phyloP scores from a whole-genome alignment of 2,329 filamentous ascomycete species.

The Ceratocystis albifundus region DNA sequence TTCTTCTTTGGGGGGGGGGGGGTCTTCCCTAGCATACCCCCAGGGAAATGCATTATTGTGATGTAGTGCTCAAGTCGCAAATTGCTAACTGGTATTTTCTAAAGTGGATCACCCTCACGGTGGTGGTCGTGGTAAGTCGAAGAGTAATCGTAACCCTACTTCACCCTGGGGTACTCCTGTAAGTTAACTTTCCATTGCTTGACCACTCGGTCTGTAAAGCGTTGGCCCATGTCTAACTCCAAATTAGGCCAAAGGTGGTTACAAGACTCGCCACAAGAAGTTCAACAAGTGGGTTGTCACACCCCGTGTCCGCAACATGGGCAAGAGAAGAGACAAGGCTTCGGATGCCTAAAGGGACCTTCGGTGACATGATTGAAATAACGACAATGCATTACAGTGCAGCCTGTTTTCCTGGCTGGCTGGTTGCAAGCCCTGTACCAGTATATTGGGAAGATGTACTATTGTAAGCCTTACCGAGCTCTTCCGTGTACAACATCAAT shows the following conservation, averaged over 20 bases:
- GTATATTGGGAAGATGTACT: conserved; percentile 17
- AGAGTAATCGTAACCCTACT: conserved; percentile 91
- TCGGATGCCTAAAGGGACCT: conserved; percentile 18
- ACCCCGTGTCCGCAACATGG: conserved; percentile 75
- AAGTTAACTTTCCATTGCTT: conserved; percentile 36
- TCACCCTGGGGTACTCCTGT: conserved; percentile 94
- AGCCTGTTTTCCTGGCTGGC: neutral
- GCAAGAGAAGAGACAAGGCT: conserved; percentile 65
- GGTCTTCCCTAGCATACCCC: neutral
- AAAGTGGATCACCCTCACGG: conserved; percentile 92
- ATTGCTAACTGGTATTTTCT: conserved; percentile 5
- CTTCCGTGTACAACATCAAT: conserved; percentile 21
- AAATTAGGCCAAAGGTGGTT: conserved; percentile 62
- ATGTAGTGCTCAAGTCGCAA: neutral
- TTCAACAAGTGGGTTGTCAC: conserved; percentile 84
- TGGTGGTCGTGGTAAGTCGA: conserved; percentile 97
- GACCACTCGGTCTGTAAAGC: neutral
- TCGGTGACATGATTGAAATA: neutral
- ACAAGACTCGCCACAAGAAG: conserved; percentile 87
- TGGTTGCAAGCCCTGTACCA: conserved; percentile 19
- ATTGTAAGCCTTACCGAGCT: neutral
- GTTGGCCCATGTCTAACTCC: conserved; percentile 27
- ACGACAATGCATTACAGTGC: neutral
- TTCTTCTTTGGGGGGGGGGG: no score
- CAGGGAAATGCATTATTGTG: no score